Base-by-base conservation (phyloP, 306 rosid species). In the Fagus sylvatica region DNA sequence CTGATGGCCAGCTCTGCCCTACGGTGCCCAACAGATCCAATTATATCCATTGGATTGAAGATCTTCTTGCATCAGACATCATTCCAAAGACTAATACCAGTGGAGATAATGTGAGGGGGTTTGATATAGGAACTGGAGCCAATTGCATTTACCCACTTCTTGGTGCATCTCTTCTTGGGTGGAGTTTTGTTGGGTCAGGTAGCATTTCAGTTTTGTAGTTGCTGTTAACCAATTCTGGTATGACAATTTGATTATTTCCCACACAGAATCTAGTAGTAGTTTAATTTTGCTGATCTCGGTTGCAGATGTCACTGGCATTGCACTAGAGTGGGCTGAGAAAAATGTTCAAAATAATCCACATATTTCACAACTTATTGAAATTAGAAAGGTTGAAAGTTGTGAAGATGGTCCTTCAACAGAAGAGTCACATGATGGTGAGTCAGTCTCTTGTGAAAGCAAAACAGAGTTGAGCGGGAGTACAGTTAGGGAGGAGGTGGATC, bases 151-250 rank as follows among this genome's bases (percentile, higher is more conserved):
- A 92, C 78, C 98, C 98, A 0, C 97, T 94, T 88, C 95, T 94
- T 74, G 98, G 92, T 56, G 90, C 98, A 53, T 89, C 97, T 13
- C 97, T 94, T 85, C 82, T 85, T 0, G 88, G 95, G 2, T 94
- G 98, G 97, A 87, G 75, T 84, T 90, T 94, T 78, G 98, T 94
- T 36, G 97, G 97, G 69, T 89, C 97, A 82, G 97, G 98, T 94
- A 69, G 80, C 57, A 74, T 22, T 36, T 81, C 59, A 7, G 19
- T 57, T 76, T 54, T 54, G 19, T 66, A 10, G 17, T 34, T 53
- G 33, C 41, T 22, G 9, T 60, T 72, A 55, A 32, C 17, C 34
- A 40, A 60, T 17, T 39, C n/a, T 32, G 72, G 55, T 70, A 13
- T 80, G 30, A 53, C 42, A 28, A 32, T 61, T 76, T 75, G 5